Percentiles rank a stretch among this genome's conserved stretches.
Conservation (phyloP, 169 alveolate species). For the Cryptosporidium felis region DNA sequence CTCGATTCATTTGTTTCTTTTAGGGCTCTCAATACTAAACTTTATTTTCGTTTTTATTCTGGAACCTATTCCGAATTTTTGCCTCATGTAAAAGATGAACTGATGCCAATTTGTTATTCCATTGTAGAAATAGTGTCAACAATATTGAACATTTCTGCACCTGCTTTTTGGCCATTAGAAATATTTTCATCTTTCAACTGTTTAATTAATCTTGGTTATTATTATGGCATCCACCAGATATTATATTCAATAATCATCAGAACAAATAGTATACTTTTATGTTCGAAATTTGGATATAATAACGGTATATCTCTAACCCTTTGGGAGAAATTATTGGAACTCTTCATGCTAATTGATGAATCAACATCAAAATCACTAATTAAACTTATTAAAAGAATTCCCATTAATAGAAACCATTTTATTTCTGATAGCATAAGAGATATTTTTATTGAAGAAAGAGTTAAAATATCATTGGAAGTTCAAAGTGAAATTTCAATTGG, state of each 20-base stretch:
- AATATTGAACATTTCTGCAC: not conserved
- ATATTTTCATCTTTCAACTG: not conserved
- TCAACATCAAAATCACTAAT: not conserved
- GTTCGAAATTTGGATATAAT: not conserved
- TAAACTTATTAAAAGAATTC: not conserved
- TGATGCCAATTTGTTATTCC: slow-evolving; percentile 25
- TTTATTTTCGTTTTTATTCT: not conserved
- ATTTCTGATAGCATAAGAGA: not conserved
- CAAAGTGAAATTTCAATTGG: not conserved
- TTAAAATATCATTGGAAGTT: not conserved
- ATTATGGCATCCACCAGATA: slow-evolving; percentile 13
- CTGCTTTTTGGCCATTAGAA: not conserved
- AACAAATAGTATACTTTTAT: not conserved
- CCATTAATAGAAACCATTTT: not conserved
- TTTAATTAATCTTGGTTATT: slow-evolving; percentile 2
- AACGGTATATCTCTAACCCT: slow-evolving; percentile 6
- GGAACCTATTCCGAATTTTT: not conserved
- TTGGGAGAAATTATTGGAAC: slow-evolving; percentile 22
- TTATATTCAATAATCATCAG: not conserved
- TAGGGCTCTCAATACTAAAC: not conserved
- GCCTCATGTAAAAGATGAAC: slow-evolving; percentile 40
- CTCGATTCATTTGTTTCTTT: too few relatives aligned
- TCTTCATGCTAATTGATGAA: not conserved
- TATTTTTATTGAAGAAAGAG: slow-evolving; percentile 12
- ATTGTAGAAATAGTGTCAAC: not conserved